Conservation (phyloP, 305 asterid genomes). For the Coffea humblotiana region DNA sequence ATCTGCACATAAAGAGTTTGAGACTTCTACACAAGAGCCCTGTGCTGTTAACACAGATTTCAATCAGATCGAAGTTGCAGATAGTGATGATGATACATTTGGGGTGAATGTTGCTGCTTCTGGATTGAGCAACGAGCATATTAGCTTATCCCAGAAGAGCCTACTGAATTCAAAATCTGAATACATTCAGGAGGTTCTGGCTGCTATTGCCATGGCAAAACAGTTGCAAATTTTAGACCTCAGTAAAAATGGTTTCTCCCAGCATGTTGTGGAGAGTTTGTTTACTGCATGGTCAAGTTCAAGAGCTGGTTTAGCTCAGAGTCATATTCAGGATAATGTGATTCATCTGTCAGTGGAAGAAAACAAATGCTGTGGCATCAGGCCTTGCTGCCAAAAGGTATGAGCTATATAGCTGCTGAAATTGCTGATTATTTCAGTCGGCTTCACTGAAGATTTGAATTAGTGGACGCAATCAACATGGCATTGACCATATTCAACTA, state of each 20-base stretch:
- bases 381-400: constrained; percentile 66
- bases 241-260: constrained; percentile 58
- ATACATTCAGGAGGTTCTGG: constrained; percentile 44
- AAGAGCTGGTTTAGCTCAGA: constrained; percentile 49
- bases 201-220: constrained; percentile 44
- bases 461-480: neutral
- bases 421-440: neutral
- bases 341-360: constrained; percentile 68
- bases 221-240: constrained; percentile 57
- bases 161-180: constrained; percentile 24
- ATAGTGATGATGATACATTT: constrained; percentile 65
- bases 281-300: constrained; percentile 57
- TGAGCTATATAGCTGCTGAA: constrained; percentile 20
- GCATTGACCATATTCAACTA: neutral
- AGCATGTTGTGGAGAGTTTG: constrained; percentile 36
- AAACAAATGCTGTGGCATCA: constrained; percentile 54
- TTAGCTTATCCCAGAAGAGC: constrained; percentile 23
- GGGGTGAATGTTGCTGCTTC: constrained; percentile 30
- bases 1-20: constrained; percentile 21
- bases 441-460: neutral
- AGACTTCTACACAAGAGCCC: constrained; percentile 26
- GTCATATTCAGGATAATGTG: constrained; percentile 47
- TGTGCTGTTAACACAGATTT: constrained; percentile 23
- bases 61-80: constrained; percentile 65
- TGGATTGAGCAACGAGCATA: constrained; percentile 22